phyloP scores from a whole-genome alignment of 805 yeast species.

The Starmerella sp. region DNA sequence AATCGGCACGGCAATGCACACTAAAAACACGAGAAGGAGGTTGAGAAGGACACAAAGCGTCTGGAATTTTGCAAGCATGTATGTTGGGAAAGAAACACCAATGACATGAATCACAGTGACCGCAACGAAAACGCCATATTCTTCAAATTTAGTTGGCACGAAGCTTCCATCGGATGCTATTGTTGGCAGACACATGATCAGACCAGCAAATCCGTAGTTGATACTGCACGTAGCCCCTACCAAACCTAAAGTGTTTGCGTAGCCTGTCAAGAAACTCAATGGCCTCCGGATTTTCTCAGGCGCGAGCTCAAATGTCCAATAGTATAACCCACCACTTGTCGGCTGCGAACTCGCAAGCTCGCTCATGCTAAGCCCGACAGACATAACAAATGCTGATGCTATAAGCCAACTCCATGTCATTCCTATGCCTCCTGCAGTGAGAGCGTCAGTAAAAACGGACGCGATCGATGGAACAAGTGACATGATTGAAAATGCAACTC shows the following conservation, averaged over 20 bases:
- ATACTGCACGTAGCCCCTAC: constrained; percentile 58
- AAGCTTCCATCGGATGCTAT: constrained; percentile 37
- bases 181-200: constrained; percentile 29
- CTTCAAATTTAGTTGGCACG: constrained; percentile 41
- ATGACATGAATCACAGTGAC: constrained; percentile 44
- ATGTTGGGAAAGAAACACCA: constrained; percentile 49
- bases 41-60: constrained; percentile 48
- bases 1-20: constrained; percentile 54
- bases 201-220: constrained; percentile 47
- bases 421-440: constrained; percentile 53
- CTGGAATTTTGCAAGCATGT: constrained; percentile 48
- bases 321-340: constrained; percentile 64
- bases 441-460: constrained; percentile 43
- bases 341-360: constrained; percentile 61
- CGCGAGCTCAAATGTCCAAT: constrained; percentile 57
- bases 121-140: constrained; percentile 59
- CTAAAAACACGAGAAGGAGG: constrained; percentile 40
- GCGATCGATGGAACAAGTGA: constrained; percentile 53
- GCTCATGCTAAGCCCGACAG: constrained; percentile 55
- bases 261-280: constrained; percentile 52
- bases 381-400: constrained; percentile 44
- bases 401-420: constrained; percentile 67
- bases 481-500: constrained; percentile 64
- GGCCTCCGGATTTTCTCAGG: constrained; percentile 44
- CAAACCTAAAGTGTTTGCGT: constrained; percentile 55